Percentiles rank a stretch among this genome's conserved stretches.
These are phyloP conservation scores for Starmerella vaccinii DNA, from an alignment of 805 yeast species.

Conservation along the genomic window DNA sequence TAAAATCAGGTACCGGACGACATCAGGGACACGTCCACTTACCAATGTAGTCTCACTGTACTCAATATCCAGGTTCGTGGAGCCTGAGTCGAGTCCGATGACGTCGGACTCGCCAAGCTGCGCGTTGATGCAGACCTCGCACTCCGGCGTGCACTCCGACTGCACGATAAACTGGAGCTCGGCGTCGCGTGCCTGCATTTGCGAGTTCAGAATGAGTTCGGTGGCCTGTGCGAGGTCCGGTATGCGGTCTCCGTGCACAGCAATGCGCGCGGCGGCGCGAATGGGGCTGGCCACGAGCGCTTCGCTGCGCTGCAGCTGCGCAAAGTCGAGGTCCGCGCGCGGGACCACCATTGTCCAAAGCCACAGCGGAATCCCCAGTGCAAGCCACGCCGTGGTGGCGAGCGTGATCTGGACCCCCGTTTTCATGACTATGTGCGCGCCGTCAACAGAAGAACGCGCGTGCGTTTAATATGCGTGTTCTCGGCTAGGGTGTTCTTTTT, in stretches of 20 bases:
- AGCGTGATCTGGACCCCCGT: slow-evolving; percentile 10
- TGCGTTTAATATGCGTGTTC: background rate
- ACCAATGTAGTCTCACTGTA: slow-evolving; percentile 40
- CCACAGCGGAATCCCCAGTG: slow-evolving; percentile 44
- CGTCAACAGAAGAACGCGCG: background rate
- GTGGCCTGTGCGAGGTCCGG: slow-evolving; percentile 59
- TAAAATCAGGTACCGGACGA: slow-evolving; percentile 43
- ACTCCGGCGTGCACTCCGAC: slow-evolving; percentile 21
- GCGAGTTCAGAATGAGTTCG: slow-evolving; percentile 38
- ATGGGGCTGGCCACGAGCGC: slow-evolving; percentile 20
- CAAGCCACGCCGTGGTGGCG: slow-evolving; percentile 23
- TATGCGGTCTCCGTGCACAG: slow-evolving; percentile 33
- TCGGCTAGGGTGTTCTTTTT: background rate
- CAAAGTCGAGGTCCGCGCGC: slow-evolving; percentile 50
- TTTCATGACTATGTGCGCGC: slow-evolving; percentile 8
- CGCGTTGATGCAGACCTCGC: slow-evolving; percentile 36
- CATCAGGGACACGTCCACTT: slow-evolving; percentile 53
- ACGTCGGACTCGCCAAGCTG: slow-evolving; percentile 35
- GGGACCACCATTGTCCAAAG: slow-evolving; percentile 48
- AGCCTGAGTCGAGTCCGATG: slow-evolving; percentile 36
- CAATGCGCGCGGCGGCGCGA: slow-evolving; percentile 26
- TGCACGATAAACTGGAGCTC: slow-evolving; percentile 26
- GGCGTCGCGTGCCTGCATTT: slow-evolving; percentile 30
- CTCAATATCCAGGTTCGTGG: slow-evolving; percentile 34
- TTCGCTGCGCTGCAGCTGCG: slow-evolving; percentile 34